Base-by-base conservation (phyloP, 768 basidiomycete species). In the Pulveroboletus sp. region DNA sequence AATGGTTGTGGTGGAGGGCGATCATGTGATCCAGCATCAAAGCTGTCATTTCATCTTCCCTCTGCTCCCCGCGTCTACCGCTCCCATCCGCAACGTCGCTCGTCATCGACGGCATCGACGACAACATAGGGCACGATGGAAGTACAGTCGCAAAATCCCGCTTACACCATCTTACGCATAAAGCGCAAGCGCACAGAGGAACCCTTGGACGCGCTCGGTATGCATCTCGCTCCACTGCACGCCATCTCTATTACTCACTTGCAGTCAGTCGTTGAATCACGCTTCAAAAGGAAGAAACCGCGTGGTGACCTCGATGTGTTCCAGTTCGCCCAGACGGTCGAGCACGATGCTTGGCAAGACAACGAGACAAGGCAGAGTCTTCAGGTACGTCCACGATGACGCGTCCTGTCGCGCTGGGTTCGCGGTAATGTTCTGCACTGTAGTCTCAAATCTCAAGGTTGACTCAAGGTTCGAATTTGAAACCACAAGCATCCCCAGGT, bases 161-260 rank as follows among this genome's bases (percentile, higher is more conserved):
- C 79, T 7, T 85, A 80, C 59, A 86, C 89, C 1, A 84, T 91
- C 57, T 66, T 91, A 27, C 80, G 90, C 27, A 89, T 91, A 67
- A 91, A 91, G 65, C 77, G 89, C 29, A 90, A 90, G 60, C 75
- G 90, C 20, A 85, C 79, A 31, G 89, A 91, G 56, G 89, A 90
- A 60, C 86, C 89, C 31, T 71, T 90, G 40, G 89, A 91, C 69
- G 89, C 85, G 31, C 73, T 91, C 55, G 85, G 89, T 85, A 70
- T 57, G 73, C 65, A 33, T 52, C 40, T 47, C 24, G 33, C 44
- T 54, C 40, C 49, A 47, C 40, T n/a, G 29, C 38, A 45, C 47
- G 43, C 34, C 47, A 39, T 45, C 41, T 42, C 48, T 51, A 52
- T 53, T 49, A 41, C 56, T 60, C 32, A 54, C 41, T 14, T 49